Evolutionary conservation across 495 filamentous ascomycete species (phyloP).

Genomic region (Penicillium ucsense): DNA sequence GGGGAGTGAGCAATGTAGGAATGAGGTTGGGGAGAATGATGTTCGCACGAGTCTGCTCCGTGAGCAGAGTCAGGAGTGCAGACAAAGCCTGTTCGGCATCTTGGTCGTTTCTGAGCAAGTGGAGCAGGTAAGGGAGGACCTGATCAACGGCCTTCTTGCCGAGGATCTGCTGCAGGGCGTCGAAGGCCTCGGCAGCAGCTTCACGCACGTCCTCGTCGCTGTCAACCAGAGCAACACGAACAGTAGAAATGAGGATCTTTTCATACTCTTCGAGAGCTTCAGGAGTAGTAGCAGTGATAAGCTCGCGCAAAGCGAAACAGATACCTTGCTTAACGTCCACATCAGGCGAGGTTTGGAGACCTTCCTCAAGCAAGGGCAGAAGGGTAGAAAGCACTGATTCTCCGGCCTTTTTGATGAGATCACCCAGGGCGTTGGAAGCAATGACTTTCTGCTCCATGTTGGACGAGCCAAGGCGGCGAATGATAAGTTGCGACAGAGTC

Average conservation of each 20-base stretch:
- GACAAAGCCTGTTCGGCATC: conserved; percentile 87
- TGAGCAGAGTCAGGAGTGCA: conserved; percentile 84
- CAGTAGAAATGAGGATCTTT: conserved; percentile 85
- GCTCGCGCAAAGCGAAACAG: conserved; percentile 87
- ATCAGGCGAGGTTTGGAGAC: conserved; percentile 78
- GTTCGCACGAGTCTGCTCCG: conserved; percentile 86
- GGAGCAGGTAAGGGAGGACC: conserved; percentile 85
- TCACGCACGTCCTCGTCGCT: conserved; percentile 82
- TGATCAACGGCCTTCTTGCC: conserved; percentile 92
- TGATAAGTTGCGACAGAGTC: conserved; percentile 87
- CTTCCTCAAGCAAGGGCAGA: conserved; percentile 86
- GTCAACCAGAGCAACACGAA: conserved; percentile 88
- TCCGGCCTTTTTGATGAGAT: conserved; percentile 92
- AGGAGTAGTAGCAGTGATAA: conserved; percentile 82
- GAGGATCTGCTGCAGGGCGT: conserved; percentile 83
- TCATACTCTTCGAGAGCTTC: conserved; percentile 92
- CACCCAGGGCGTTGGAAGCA: conserved; percentile 91
- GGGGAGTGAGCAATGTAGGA: conserved; percentile 77
- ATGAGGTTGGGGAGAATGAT: conserved; percentile 95
- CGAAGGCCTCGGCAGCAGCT: conserved; percentile 93
- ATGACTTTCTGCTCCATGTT: conserved; percentile 99
- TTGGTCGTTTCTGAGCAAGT: conserved; percentile 70
- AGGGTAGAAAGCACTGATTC: conserved; percentile 83
- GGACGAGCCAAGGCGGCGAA: conserved; percentile 84
- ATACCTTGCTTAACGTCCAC: conserved; percentile 95